phyloP scores from a whole-genome alignment of 805 yeast species.

The Saturnispora hagleri region DNA sequence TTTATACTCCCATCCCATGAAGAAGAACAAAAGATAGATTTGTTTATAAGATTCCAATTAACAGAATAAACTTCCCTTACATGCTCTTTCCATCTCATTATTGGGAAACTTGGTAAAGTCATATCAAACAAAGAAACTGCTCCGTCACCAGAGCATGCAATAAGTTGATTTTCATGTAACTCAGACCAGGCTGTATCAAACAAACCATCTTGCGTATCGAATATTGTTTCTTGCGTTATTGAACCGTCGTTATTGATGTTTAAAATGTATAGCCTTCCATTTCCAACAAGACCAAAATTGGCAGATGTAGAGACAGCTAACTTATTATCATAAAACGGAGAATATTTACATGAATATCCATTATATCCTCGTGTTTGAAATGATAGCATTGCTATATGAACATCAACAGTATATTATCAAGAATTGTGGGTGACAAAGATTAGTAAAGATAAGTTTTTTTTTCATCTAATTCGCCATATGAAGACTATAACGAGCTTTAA shows the following conservation, averaged over 20 bases:
- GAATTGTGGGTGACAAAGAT: too few relatives aligned
- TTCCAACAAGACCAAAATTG: constrained; percentile 90
- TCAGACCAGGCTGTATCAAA: constrained; percentile 90
- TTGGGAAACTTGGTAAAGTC: constrained; percentile 57
- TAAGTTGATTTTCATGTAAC: constrained; percentile 75
- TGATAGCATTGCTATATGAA: constrained; percentile 46
- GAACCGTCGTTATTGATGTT: constrained; percentile 59
- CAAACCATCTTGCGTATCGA: constrained; percentile 90
- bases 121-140: constrained; percentile 73
- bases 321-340: constrained; percentile 86
- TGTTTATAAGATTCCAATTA: constrained; percentile 30
- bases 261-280: constrained; percentile 70
- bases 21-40: constrained; percentile 59
- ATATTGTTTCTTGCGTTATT: constrained; percentile 44
- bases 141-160: constrained; percentile 87
- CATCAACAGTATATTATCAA: neutral
- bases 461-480: too few relatives aligned
- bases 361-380: constrained; percentile 72
- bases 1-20: constrained; percentile 92
- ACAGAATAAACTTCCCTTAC: constrained; percentile 32
- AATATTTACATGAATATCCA: constrained; percentile 81
- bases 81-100: constrained; percentile 71
- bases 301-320: constrained; percentile 87
- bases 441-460: neutral
- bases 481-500: too few relatives aligned